Base-by-base conservation (phyloP, 257 asterid genomes). In the Parsonsia alboflavescens region DNA sequence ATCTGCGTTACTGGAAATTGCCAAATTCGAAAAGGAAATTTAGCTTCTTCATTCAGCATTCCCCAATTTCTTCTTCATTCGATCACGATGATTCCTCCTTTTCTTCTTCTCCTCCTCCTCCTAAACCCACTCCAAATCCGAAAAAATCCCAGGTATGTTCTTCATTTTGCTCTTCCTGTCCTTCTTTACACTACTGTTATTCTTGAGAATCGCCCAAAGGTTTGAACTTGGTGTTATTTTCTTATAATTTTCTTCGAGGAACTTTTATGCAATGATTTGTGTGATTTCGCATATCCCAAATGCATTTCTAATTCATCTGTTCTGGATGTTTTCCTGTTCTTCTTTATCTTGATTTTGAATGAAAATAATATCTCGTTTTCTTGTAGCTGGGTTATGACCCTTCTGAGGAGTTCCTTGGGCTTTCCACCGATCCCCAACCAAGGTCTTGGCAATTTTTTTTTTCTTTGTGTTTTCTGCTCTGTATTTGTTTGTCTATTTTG, bases 391-490 rank as follows among this genome's bases (percentile, higher is more conserved):
- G 91, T 10, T 88, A 86, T 85, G 97, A 91, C 73, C 93, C 96
- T 73, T 90, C 97, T 2, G 98, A 91, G 77, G 98, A 91, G 78
- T 84, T 93, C 30, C 87, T 87, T 82, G 97, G 92, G 76, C 90
- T 91, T 74, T 76, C 86, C 66, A 90, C 45, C 54, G 96, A 91
- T 76, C 77, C 84, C 66, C 91, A 91, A 41, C 91, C 96, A 69
- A 91, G 97, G 98, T 91, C 72, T 79, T 68, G 45, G 44, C 82
- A 53, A 48, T 59, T n/a, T 68, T 54, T n/a, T 33, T 50, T 50
- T n/a, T 42, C 26, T 54, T 13, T 56, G 39, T 33, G 39, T n/a
- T 41, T 72, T 9, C 6, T 74, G 24, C 57, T 68, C 21, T 39
- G 28, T 6, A n/a, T n/a, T 44, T 36, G 33, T 42, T 0, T 19